These are phyloP conservation scores for Solanum okadae DNA, from an alignment of 257 asterid genomes.

Conservation along the genomic window DNA sequence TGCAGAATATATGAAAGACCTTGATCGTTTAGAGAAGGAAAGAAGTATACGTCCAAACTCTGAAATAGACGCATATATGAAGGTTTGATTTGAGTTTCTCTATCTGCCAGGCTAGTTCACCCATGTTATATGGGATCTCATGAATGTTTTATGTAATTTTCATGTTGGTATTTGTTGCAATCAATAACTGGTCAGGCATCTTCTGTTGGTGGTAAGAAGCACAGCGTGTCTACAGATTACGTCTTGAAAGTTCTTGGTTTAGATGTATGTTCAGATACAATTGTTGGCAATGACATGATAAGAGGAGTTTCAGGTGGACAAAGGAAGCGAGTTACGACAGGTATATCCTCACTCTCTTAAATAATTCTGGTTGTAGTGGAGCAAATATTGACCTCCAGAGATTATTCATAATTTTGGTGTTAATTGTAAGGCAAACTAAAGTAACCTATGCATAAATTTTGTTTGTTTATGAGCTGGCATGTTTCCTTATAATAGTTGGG, in stretches of 20 bases:
- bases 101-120: neutral
- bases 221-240: constrained; percentile 75
- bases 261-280: constrained; percentile 73
- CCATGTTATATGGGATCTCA: neutral
- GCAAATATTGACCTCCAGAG: neutral
- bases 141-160: neutral
- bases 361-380: neutral
- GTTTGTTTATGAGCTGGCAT: neutral
- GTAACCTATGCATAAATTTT: neutral
- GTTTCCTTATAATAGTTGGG: neutral
- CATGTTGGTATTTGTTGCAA: neutral
- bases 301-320: constrained; percentile 95
- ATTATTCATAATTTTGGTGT: neutral
- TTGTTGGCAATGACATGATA: constrained; percentile 80
- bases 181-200: constrained; percentile 44
- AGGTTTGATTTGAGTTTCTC: constrained; percentile 29
- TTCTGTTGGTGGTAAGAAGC: constrained; percentile 59
- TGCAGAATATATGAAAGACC: constrained; percentile 63
- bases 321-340: constrained; percentile 81
- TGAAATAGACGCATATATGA: constrained; percentile 85
- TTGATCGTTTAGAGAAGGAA: constrained; percentile 58
- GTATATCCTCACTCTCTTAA: constrained; percentile 6
- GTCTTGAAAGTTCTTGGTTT: constrained; percentile 82
- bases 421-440: neutral
- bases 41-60: constrained; percentile 60